A percentile compares a stretch with the other conserved stretches of the same genome.
These are phyloP conservation scores for Abortiporus biennis DNA, from an alignment of 1,284 basidiomycete genomes.

Conservation along the genomic window DNA sequence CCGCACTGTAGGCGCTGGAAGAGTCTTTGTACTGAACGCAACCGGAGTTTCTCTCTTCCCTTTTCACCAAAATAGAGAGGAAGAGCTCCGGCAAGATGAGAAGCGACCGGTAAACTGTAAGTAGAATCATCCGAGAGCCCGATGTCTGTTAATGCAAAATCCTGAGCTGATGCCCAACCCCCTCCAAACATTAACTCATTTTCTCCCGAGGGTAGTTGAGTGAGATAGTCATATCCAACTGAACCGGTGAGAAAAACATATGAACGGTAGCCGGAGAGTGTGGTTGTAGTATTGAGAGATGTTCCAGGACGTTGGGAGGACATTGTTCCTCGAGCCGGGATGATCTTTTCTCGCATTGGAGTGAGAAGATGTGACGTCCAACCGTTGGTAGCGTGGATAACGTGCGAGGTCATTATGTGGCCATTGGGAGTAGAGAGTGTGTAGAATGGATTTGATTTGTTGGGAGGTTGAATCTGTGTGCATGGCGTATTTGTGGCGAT, in stretches of 20 bases:
- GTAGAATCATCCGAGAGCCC: conserved; percentile 37
- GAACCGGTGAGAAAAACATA: conserved; percentile 53
- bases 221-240: conserved; percentile 62
- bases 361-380: conserved; percentile 63
- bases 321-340: conserved; percentile 59
- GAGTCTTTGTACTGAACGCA: conserved; percentile 12
- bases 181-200: conserved; percentile 62
- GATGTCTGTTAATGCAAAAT: conserved; percentile 26
- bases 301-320: conserved; percentile 54
- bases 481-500: conserved; percentile 37
- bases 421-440: conserved; percentile 49
- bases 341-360: conserved; percentile 35
- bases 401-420: conserved; percentile 43
- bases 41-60: conserved; percentile 35
- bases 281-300: conserved; percentile 21
- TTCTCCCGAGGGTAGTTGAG: conserved; percentile 48
- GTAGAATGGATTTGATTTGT: conserved; percentile 24
- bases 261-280: conserved; percentile 35
- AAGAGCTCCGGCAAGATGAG: conserved; percentile 33
- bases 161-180: conserved; percentile 28
- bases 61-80: conserved; percentile 37
- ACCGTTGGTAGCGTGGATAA: conserved; percentile 78
- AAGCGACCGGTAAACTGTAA: conserved; percentile 26
- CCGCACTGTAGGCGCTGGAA: conserved; percentile 6
- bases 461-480: conserved; percentile 26